Evolutionary conservation across 441 rosid species (phyloP).

Genomic region (Euphorbia corollata): DNA sequence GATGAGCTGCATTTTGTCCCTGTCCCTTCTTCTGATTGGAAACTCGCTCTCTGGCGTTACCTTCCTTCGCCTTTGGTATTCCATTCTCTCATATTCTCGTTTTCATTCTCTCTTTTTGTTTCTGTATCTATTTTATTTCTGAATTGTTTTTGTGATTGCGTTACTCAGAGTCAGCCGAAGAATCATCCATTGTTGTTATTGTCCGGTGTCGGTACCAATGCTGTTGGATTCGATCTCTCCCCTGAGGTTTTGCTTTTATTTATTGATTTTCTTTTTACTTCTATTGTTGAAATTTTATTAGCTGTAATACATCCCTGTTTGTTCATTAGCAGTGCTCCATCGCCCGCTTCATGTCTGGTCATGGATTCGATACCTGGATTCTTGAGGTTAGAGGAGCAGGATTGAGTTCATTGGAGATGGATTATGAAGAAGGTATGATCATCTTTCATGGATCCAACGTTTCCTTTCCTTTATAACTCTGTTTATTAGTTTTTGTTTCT

Average conservation of each 20-base stretch:
- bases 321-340: slow-evolving; percentile 53
- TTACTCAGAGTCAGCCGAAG: slow-evolving; percentile 47
- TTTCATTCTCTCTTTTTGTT: neutral
- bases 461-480: slow-evolving; percentile 34
- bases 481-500: slow-evolving; percentile 17
- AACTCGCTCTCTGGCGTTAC: slow-evolving; percentile 93
- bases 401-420: slow-evolving; percentile 50
- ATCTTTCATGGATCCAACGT: slow-evolving; percentile 5
- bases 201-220: slow-evolving; percentile 84
- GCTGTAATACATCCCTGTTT: neutral
- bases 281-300: neutral
- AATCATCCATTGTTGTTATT: slow-evolving; percentile 71
- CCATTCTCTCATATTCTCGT: too few species aligned
- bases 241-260: slow-evolving; percentile 30
- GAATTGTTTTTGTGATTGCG: neutral
- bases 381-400: slow-evolving; percentile 91
- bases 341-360: slow-evolving; percentile 70
- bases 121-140: neutral
- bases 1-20: slow-evolving; percentile 78
- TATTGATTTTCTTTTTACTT: neutral
- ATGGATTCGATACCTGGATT: slow-evolving; percentile 90
- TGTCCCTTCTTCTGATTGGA: slow-evolving; percentile 57
- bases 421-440: slow-evolving; percentile 35
- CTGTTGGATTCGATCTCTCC: slow-evolving; percentile 77
- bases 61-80: slow-evolving; percentile 57